phyloP scores from a whole-genome alignment of 768 basidiomycete species.

The Guyanaporus albipodus region DNA sequence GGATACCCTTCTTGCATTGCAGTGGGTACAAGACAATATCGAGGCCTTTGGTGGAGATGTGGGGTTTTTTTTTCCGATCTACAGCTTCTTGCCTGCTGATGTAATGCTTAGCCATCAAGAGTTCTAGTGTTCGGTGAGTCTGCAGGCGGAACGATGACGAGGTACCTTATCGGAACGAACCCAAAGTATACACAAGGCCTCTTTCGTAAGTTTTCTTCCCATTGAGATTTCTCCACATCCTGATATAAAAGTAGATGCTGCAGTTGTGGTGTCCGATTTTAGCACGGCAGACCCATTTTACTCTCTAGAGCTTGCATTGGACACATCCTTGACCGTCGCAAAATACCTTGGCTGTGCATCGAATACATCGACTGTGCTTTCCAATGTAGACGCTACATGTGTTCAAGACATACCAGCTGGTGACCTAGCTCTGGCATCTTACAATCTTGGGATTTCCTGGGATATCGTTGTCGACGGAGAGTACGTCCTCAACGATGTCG shows the following conservation, averaged over 20 bases:
- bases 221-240: background rate
- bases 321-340: constrained; percentile 13
- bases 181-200: constrained; percentile 16
- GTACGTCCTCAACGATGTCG: constrained; percentile 13
- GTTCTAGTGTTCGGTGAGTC: constrained; percentile 21
- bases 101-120: constrained; percentile 6
- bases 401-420: constrained; percentile 7
- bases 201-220: constrained; percentile 11
- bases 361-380: constrained; percentile 8
- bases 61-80: background rate
- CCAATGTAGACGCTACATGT: background rate
- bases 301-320: constrained; percentile 9
- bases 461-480: constrained; percentile 16
- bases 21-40: constrained; percentile 37
- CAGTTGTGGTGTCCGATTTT: constrained; percentile 17
- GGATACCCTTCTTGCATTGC: constrained; percentile 31
- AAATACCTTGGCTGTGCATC: constrained; percentile 17
- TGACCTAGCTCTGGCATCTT: constrained; percentile 2
- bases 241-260: constrained; percentile 7
- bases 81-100: background rate
- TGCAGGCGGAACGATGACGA: constrained; percentile 17
- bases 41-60: constrained; percentile 37
- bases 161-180: constrained; percentile 14
- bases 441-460: constrained; percentile 9
- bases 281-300: constrained; percentile 12